Evolutionary conservation across 2,329 filamentous ascomycete genomes (phyloP).

Genomic region (Rhytidhysteron rufulum): DNA sequence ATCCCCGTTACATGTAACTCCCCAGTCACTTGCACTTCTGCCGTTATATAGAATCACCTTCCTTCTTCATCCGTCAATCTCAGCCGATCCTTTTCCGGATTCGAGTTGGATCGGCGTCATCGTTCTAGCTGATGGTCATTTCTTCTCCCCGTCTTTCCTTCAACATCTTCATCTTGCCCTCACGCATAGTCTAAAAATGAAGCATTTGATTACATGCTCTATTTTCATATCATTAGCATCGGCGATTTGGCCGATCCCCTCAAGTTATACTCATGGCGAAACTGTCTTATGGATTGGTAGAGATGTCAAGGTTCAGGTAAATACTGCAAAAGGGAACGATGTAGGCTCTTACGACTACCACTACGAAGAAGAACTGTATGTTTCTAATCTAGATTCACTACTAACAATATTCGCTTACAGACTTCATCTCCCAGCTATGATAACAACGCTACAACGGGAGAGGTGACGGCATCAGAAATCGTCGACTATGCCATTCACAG

Average conservation of each 20-base stretch:
- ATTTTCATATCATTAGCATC: slow-evolving; percentile 20
- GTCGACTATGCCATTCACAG: slow-evolving; percentile 48
- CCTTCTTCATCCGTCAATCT: neutral
- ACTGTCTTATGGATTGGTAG: slow-evolving; percentile 37
- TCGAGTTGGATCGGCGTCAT: too few species aligned
- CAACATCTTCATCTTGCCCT: slow-evolving; percentile 1
- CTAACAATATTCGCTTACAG: slow-evolving; percentile 16
- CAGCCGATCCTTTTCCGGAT: slow-evolving; percentile 1
- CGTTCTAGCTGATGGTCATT: too few species aligned
- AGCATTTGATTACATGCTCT: slow-evolving; percentile 9
- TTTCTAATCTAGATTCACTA: slow-evolving; percentile 11
- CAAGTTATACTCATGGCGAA: slow-evolving; percentile 34
- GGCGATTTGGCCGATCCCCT: slow-evolving; percentile 44
- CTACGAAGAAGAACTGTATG: slow-evolving; percentile 7
- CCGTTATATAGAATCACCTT: too few species aligned
- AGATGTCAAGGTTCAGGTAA: slow-evolving; percentile 36
- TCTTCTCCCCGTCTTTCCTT: neutral
- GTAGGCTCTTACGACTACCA: slow-evolving; percentile 19
- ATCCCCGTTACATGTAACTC: too few species aligned
- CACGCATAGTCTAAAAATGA: slow-evolving; percentile 17
- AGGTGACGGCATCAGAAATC: slow-evolving; percentile 52
- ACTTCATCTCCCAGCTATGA: slow-evolving; percentile 2
- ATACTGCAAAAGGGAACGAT: slow-evolving; percentile 29
- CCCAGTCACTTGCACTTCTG: too few species aligned
- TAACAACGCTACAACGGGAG: slow-evolving; percentile 13